Conservation (phyloP, 495 filamentous ascomycete species). For the Lentithecium fluviatile region DNA sequence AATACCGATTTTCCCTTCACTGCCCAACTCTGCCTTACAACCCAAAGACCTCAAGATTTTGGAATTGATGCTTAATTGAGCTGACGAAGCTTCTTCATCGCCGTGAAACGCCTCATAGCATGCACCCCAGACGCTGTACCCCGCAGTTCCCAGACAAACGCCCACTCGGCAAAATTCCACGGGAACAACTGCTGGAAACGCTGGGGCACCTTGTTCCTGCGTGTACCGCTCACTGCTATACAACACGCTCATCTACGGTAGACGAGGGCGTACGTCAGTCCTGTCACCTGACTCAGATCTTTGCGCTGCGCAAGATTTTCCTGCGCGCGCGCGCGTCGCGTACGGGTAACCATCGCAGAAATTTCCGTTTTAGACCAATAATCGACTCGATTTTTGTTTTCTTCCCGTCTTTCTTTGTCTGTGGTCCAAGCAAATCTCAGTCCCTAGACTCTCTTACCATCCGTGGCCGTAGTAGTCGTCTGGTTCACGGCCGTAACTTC, state of each 20-base stretch:
- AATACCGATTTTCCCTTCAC: too few relatives aligned
- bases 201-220: neutral
- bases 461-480: too few relatives aligned
- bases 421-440: too few relatives aligned
- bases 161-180: conserved; percentile 6
- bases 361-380: neutral
- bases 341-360: too few relatives aligned
- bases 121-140: conserved; percentile 31
- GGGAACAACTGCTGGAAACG: neutral
- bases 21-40: too few relatives aligned
- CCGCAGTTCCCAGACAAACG: conserved; percentile 8
- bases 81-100: conserved; percentile 19
- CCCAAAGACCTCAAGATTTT: too few relatives aligned
- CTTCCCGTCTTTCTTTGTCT: neutral
- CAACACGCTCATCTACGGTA: neutral
- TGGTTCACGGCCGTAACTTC: conserved; percentile 27
- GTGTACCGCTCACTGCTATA: neutral
- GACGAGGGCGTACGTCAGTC: conserved; percentile 8
- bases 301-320: too few relatives aligned
- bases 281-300: neutral
- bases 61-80: conserved; percentile 16
- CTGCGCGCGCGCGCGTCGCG: too few relatives aligned
- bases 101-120: neutral
- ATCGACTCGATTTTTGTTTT: neutral
- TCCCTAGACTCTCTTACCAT: too few relatives aligned